Evolutionary conservation across 2,329 filamentous ascomycete species (phyloP).

Genomic region (Neoascochyta sp.): DNA sequence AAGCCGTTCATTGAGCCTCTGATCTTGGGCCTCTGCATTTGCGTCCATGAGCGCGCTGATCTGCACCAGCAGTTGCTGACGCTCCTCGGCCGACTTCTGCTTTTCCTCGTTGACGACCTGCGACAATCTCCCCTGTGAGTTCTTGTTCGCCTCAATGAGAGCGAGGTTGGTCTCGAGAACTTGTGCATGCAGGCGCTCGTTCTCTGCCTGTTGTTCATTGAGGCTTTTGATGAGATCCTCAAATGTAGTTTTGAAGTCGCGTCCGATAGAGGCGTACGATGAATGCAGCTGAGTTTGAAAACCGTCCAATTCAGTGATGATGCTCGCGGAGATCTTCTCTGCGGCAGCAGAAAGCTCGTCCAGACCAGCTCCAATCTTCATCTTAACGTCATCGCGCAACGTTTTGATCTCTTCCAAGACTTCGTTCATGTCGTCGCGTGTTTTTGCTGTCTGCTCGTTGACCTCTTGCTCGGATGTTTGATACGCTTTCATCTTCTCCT

Average conservation of each 20-base stretch:
- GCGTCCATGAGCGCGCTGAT: conserved; percentile 73
- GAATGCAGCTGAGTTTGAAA: conserved; percentile 79
- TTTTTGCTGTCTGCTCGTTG: conserved; percentile 62
- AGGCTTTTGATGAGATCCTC: conserved; percentile 75
- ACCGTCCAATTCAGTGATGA: conserved; percentile 76
- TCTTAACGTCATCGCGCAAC: conserved; percentile 84
- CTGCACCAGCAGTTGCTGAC: conserved; percentile 68
- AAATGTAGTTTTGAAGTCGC: conserved; percentile 82
- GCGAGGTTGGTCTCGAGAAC: conserved; percentile 66
- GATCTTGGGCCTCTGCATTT: conserved; percentile 70
- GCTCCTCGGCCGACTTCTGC: conserved; percentile 66
- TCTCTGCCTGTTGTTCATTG: conserved; percentile 71
- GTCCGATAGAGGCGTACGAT: conserved; percentile 78
- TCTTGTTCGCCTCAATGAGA: conserved; percentile 64
- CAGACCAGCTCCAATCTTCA: conserved; percentile 77
- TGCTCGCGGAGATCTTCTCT: conserved; percentile 83
- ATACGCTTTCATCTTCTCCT: conserved; percentile 66
- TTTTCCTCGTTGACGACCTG: conserved; percentile 73
- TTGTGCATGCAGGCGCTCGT: conserved; percentile 67
- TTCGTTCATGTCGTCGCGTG: conserved; percentile 83
- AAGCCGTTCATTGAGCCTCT: conserved; percentile 63
- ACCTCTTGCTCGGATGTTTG: conserved; percentile 65
- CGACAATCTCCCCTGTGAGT: conserved; percentile 63
- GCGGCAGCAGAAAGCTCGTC: conserved; percentile 79
- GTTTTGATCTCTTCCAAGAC: conserved; percentile 88